phyloP scores from a whole-genome alignment of 202 grass and related monocot species.

The Schoenoplectus tabernaemontani region DNA sequence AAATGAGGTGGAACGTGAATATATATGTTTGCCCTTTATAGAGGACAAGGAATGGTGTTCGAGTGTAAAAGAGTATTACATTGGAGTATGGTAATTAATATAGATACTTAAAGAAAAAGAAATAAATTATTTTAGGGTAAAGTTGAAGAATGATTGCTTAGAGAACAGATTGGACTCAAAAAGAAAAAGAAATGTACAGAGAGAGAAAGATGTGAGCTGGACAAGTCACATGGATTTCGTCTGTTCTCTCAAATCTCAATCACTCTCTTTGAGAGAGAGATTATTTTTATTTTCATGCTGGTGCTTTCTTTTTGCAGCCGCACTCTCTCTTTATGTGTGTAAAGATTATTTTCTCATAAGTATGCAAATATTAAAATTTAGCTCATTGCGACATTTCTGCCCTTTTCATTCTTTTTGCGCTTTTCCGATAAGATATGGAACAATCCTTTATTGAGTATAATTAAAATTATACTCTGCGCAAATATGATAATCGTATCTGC shows the following conservation, averaged over 20 bases:
- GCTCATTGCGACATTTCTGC: background rate
- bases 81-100: conserved; percentile 22
- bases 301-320: conserved; percentile 15
- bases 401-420: background rate
- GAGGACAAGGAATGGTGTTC: conserved; percentile 25
- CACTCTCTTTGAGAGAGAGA: background rate
- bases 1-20: background rate
- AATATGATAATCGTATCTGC: background rate
- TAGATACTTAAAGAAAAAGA: conserved; percentile 7
- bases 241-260: background rate
- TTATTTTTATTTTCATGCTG: background rate
- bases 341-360: conserved; percentile 1
- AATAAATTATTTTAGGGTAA: background rate
- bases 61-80: conserved; percentile 42
- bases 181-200: background rate
- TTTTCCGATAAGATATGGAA: background rate
- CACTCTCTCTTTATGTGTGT: conserved; percentile 17
- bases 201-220: conserved; percentile 15
- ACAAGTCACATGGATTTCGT: conserved; percentile 40
- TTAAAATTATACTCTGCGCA: background rate
- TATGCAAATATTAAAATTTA: background rate
- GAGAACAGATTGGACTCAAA: background rate
- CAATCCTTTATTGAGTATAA: background rate
- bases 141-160: conserved; percentile 41
- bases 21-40: conserved; percentile 11